These are phyloP conservation scores for Hymenoscyphus infarciens DNA, from an alignment of 2,329 filamentous ascomycete genomes.

Conservation along the genomic window DNA sequence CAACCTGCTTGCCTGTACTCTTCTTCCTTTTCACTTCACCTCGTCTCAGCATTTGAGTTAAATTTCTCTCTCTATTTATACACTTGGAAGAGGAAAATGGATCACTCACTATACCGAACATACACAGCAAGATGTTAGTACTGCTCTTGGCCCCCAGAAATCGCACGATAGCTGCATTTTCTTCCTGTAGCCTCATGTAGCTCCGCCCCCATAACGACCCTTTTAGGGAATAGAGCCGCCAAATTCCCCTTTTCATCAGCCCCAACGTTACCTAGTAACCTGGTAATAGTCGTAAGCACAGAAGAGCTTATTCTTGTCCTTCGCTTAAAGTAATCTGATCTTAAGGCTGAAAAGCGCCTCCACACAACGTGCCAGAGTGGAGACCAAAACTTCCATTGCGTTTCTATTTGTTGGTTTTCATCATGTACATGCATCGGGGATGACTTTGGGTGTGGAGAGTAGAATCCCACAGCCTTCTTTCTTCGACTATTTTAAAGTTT, in stretches of 20 bases:
- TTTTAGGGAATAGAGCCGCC: background rate
- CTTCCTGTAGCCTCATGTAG: background rate
- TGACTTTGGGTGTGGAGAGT: background rate
- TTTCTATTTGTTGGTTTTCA: background rate
- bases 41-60: too few species aligned
- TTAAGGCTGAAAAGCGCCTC: background rate
- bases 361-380: background rate
- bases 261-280: background rate
- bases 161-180: background rate
- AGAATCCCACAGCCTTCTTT: background rate
- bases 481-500: background rate
- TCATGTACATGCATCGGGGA: background rate
- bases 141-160: conserved; percentile 38
- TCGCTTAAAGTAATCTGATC: background rate
- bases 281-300: background rate
- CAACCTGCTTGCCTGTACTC: too few species aligned
- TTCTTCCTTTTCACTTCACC: too few species aligned
- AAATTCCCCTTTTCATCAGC: background rate
- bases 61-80: too few species aligned
- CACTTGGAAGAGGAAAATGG: too few species aligned
- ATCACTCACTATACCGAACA: too few species aligned
- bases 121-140: too few species aligned
- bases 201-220: background rate
- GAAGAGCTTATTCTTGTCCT: background rate
- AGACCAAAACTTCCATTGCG: background rate